Evolutionary conservation across 495 filamentous ascomycete species (phyloP).

Genomic region (Pyrenula aspistea): DNA sequence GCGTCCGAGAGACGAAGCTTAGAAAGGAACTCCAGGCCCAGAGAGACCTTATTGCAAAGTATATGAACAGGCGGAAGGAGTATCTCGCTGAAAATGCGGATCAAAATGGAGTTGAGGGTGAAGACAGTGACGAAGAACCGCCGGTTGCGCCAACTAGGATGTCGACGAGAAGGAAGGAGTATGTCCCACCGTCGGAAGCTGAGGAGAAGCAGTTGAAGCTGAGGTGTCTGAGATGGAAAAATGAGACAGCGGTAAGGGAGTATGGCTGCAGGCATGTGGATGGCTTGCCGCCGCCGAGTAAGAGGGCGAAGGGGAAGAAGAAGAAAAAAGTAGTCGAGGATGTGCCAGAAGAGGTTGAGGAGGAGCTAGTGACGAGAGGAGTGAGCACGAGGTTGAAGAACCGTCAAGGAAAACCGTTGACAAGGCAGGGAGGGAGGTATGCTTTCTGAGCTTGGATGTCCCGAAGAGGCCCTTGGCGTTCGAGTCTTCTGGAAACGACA

Average conservation of each 20-base stretch:
- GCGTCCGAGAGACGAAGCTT: constrained; percentile 70
- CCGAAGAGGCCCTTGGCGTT: too few species aligned
- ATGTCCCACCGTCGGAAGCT: constrained; percentile 34
- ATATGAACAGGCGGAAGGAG: constrained; percentile 66
- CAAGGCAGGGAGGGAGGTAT: constrained; percentile 36
- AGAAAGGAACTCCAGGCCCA: constrained; percentile 73
- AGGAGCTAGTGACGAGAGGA: constrained; percentile 4
- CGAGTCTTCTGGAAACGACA: too few species aligned
- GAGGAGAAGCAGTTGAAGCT: constrained; percentile 42
- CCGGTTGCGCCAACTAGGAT: constrained; percentile 46
- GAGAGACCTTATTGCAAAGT: constrained; percentile 59
- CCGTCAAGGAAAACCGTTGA: constrained; percentile 33
- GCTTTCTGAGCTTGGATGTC: constrained; percentile 15
- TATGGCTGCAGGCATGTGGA: constrained; percentile 75
- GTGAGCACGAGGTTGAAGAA: constrained; percentile 29
- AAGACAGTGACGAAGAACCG: constrained; percentile 16
- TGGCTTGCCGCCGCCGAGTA: constrained; percentile 47
- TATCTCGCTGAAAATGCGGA: constrained; percentile 50
- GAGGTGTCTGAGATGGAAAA: constrained; percentile 60
- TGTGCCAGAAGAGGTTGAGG: constrained; percentile 1
- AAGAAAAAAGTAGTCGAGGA: constrained; percentile 21
- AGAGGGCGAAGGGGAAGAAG: constrained; percentile 35
- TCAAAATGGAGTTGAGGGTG: constrained; percentile 42
- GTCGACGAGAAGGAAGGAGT: constrained; percentile 62
- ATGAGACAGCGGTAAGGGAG: constrained; percentile 62